phyloP scores from a whole-genome alignment of 306 rosid genomes.

The Leucaena leucocephala region DNA sequence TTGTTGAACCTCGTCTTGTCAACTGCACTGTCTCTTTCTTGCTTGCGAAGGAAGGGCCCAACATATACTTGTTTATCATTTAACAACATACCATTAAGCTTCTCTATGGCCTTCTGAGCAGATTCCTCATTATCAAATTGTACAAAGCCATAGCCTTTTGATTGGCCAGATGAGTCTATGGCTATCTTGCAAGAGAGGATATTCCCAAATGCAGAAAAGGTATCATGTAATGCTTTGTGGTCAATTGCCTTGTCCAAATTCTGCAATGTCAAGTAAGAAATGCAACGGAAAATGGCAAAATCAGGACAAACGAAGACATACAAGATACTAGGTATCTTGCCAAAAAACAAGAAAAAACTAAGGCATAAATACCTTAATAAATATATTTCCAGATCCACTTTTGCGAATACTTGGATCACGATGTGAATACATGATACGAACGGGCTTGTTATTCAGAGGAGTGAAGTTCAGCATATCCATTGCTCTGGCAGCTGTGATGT shows the following conservation, averaged over 20 bases:
- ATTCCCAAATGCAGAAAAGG: constrained; percentile 84
- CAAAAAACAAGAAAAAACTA: constrained; percentile 10
- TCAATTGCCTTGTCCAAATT: constrained; percentile 92
- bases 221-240: constrained; percentile 92
- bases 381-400: constrained; percentile 94
- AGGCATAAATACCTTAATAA: constrained; percentile 70
- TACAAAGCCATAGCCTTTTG: constrained; percentile 97
- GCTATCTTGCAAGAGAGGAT: constrained; percentile 97
- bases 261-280: constrained; percentile 49
- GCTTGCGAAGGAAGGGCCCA: constrained; percentile 99
- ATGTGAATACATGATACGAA: constrained; percentile 91
- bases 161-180: constrained; percentile 76
- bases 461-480: constrained; percentile 90
- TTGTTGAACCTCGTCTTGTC: constrained; percentile 77
- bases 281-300: constrained; percentile 2
- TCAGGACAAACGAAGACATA: constrained; percentile 32
- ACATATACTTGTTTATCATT: constrained; percentile 96
- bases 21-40: constrained; percentile 67
- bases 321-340: constrained; percentile 1
- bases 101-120: constrained; percentile 86
- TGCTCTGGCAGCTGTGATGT: constrained; percentile 83
- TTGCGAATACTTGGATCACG: constrained; percentile 93
- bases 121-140: constrained; percentile 93
- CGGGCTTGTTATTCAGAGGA: constrained; percentile 74
- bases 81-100: constrained; percentile 93